Conservation (phyloP, 495 filamentous ascomycete genomes). For the Annulohypoxylon moriforme region DNA sequence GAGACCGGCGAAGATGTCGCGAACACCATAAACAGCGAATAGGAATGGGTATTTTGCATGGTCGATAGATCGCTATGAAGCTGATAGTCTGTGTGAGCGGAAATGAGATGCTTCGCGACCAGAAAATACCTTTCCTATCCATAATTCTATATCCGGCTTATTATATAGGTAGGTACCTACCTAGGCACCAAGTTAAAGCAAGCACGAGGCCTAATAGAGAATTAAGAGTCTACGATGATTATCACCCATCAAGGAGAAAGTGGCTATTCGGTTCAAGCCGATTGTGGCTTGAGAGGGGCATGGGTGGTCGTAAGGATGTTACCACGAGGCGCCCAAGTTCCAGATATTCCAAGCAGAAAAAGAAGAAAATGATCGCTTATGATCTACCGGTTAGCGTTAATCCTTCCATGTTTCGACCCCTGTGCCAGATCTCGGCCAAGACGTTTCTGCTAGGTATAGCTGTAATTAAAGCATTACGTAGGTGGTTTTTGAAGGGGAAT, state of each 20-base stretch:
- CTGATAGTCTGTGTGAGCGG: conserved; percentile 12
- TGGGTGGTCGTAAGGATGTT: conserved; percentile 6
- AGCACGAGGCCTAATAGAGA: not conserved
- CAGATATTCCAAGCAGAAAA: conserved; percentile 13
- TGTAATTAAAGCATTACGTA: conserved; percentile 39
- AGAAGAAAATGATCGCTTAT: conserved; percentile 32
- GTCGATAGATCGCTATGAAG: conserved; percentile 1
- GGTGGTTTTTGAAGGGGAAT: not conserved
- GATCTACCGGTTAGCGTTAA: conserved; percentile 43
- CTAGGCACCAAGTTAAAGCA: not conserved
- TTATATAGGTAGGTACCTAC: not conserved
- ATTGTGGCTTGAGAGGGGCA: conserved; percentile 23
- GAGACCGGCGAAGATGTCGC: conserved; percentile 6
- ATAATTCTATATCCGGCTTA: not conserved
- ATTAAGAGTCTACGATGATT: too few species aligned
- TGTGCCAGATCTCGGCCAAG: conserved; percentile 48
- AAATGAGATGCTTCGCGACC: conserved; percentile 11
- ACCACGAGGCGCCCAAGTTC: conserved; percentile 22
- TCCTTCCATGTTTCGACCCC: conserved; percentile 43
- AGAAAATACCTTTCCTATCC: not conserved
- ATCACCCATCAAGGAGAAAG: not conserved
- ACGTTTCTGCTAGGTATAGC: conserved; percentile 37
- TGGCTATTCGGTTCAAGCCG: conserved; percentile 37
- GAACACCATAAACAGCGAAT: conserved; percentile 13
- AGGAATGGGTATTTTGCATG: conserved; percentile 3